phyloP scores from a whole-genome alignment of 2,329 filamentous ascomycete genomes.

The Phaeosphaeriaceae sp. region DNA sequence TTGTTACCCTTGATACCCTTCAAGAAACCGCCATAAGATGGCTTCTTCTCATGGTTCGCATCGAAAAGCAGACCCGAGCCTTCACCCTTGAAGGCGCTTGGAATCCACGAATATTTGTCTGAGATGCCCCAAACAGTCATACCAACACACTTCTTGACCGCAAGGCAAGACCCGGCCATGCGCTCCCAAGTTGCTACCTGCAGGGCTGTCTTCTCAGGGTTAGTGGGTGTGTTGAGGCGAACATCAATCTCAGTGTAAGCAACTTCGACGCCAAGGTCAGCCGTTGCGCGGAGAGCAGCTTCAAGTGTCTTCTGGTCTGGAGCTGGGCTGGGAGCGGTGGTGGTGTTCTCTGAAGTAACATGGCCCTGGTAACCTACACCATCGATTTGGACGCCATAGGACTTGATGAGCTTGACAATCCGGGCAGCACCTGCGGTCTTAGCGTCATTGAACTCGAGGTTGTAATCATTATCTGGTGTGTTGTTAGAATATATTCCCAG shows the following conservation, averaged over 20 bases:
- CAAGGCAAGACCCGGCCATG: conserved; percentile 47
- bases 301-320: conserved; percentile 55
- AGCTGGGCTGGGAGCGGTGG: conserved; percentile 47
- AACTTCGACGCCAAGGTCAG: conserved; percentile 62
- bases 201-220: conserved; percentile 49
- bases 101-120: conserved; percentile 51
- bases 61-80: conserved; percentile 46
- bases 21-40: conserved; percentile 42
- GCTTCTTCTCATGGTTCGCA: conserved; percentile 44
- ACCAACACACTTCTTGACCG: conserved; percentile 47
- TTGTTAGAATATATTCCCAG: neutral
- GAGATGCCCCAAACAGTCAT: conserved; percentile 57
- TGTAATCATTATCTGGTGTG: conserved; percentile 63
- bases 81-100: conserved; percentile 45
- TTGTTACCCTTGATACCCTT: conserved; percentile 31
- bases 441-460: conserved; percentile 62
- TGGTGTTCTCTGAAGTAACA: conserved; percentile 59
- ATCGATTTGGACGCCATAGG: conserved; percentile 59
- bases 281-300: conserved; percentile 59
- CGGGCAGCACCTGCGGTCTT: conserved; percentile 47
- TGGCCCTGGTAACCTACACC: conserved; percentile 70
- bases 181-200: conserved; percentile 58
- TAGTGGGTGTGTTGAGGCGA: conserved; percentile 57
- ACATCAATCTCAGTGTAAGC: conserved; percentile 69
- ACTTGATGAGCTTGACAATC: conserved; percentile 50